Percentiles rank a stretch among this genome's conserved stretches.
Evolutionary conservation across 805 yeast species (phyloP).

Genomic region (Nakazawaea molendinolei): DNA sequence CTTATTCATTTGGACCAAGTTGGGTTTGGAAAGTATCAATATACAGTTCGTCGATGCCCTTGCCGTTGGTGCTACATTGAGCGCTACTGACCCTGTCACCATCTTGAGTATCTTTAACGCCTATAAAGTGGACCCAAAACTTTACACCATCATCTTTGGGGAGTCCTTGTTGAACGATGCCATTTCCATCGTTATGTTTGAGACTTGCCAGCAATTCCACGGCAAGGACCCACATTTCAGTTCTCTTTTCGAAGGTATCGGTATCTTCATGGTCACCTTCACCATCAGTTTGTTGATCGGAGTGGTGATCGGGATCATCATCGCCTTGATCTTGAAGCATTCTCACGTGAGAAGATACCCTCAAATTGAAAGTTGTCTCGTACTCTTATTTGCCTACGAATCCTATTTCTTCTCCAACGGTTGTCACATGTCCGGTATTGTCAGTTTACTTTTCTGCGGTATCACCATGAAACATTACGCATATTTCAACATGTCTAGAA

Average conservation of each 20-base stretch:
- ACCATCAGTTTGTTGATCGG: slow-evolving; percentile 90
- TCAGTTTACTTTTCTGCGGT: slow-evolving; percentile 90
- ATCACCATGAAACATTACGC: slow-evolving; percentile 96
- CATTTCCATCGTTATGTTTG: slow-evolving; percentile 97
- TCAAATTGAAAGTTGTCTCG: slow-evolving; percentile 93
- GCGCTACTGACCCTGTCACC: slow-evolving; percentile 98
- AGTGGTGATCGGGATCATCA: slow-evolving; percentile 75
- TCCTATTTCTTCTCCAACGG: slow-evolving; percentile 97
- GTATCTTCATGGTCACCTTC: slow-evolving; percentile 88
- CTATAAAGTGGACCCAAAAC: slow-evolving; percentile 95
- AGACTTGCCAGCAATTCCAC: slow-evolving; percentile 94
- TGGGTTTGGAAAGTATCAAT: slow-evolving; percentile 83
- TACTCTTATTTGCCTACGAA: slow-evolving; percentile 85
- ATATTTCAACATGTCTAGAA: slow-evolving; percentile 92
- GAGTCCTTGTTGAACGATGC: slow-evolving; percentile 96
- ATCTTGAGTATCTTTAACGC: slow-evolving; percentile 94
- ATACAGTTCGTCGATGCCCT: slow-evolving; percentile 95
- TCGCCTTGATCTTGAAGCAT: slow-evolving; percentile 86
- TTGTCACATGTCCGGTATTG: slow-evolving; percentile 99
- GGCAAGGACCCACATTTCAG: slow-evolving; percentile 73
- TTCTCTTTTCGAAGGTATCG: slow-evolving; percentile 88
- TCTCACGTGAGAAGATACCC: slow-evolving; percentile 91
- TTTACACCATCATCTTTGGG: slow-evolving; percentile 95
- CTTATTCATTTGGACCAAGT: slow-evolving; percentile 79
- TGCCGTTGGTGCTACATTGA: slow-evolving; percentile 94